phyloP scores from a whole-genome alignment of 1,284 basidiomycete species.

The Cystobasidiaceae sp. region DNA sequence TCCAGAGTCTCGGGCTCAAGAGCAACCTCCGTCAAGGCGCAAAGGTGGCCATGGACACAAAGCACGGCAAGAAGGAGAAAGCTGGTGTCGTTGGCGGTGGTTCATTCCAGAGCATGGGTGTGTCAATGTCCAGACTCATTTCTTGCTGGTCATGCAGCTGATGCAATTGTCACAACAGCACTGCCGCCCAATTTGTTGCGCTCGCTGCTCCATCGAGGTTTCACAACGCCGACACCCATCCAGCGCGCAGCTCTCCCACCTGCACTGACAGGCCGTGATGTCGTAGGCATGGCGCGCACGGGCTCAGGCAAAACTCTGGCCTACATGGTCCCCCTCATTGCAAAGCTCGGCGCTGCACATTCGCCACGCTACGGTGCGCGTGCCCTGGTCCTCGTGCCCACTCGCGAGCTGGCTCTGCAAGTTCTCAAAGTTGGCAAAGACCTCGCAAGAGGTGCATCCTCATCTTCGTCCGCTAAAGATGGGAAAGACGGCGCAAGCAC shows the following conservation, averaged over 20 bases:
- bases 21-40: conserved; percentile 39
- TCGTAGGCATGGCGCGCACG: conserved; percentile 97
- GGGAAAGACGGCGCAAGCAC: too few relatives aligned
- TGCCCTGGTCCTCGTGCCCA: conserved; percentile 83
- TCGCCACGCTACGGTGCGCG: conserved; percentile 75
- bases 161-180: conserved; percentile 52
- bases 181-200: conserved; percentile 77
- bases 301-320: conserved; percentile 98
- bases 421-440: conserved; percentile 92
- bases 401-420: conserved; percentile 90
- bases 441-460: conserved; percentile 66
- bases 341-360: conserved; percentile 76
- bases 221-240: conserved; percentile 92
- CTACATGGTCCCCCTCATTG: conserved; percentile 87
- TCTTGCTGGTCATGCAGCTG: background rate
- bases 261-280: conserved; percentile 77
- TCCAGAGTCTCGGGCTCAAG: conserved; percentile 29
- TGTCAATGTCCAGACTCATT: background rate
- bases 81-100: conserved; percentile 42
- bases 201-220: conserved; percentile 85
- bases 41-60: conserved; percentile 33
- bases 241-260: conserved; percentile 85
- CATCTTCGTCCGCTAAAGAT: conserved; percentile 70
- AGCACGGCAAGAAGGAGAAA: conserved; percentile 28
- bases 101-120: conserved; percentile 41